Base-by-base conservation (phyloP, 1,284 basidiomycete genomes). In the Malassezia globosa region DNA sequence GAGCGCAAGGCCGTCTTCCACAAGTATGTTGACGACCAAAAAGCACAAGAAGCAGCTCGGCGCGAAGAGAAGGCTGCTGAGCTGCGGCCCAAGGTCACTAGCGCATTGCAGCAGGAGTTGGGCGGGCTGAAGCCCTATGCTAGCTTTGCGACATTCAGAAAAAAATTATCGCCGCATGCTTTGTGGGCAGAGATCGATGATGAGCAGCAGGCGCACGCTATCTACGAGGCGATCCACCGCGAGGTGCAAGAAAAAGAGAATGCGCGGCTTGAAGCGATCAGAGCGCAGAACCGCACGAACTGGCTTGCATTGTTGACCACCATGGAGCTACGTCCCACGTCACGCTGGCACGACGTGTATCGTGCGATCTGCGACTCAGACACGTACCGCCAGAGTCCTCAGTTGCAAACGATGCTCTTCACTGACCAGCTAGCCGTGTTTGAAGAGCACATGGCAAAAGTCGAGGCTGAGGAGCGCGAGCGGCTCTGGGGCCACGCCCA, bases 1-100 rank as follows among this genome's bases (percentile, higher is more conserved):
- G 88, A 97, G 74, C 90, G 92, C 76, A 96, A 95, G 74, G 77
- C 82, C 38, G 82, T 83, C 39, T 99, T 72, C 50, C 60, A 66
- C 51, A 69, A 69, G 53, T 72, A 73, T 53, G 55, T 74, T 18
- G 61, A 63, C n/a, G 59, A 65, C 31, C 58, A 63, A 13, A 47
- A 56, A 16, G 40, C 46, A 19, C 41, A 56, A 31, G 65, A 72
- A 31, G 58, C 57, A 4, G 51, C 58, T 14, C 58, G 57, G 37
- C 35, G 53, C 2, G 46, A 47, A 7, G 55, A 48, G 16, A 42
- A 59, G 29, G 39, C 52, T 19, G 58, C 59, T 8, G n/a, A 45
- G 46, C 50, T 70, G 35, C 54, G 57, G 10, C 66, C 68, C 4
- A 6, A 16, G 8, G 22, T 41, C 3, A 55, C 58, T 40, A 43